phyloP scores from a whole-genome alignment of 2,329 filamentous ascomycete genomes.

The Penicillium sp. region DNA sequence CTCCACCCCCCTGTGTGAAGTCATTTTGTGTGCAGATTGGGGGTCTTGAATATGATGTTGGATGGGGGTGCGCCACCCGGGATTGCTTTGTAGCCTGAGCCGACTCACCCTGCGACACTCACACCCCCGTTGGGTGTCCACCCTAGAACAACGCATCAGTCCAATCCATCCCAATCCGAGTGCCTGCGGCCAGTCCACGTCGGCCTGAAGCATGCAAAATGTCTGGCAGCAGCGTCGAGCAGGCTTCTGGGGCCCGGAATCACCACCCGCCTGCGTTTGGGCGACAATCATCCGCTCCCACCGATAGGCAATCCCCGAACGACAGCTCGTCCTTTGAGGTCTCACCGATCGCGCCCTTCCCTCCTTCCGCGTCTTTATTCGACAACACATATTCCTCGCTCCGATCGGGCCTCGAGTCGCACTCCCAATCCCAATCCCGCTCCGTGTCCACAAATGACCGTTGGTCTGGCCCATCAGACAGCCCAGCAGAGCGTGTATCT shows the following conservation, averaged over 20 bases:
- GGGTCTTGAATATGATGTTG: conserved; percentile 37
- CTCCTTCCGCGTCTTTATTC: conserved; percentile 20
- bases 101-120: conserved; percentile 33
- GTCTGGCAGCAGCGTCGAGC: conserved; percentile 44
- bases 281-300: conserved; percentile 32
- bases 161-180: conserved; percentile 30
- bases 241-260: conserved; percentile 38
- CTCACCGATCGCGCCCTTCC: conserved; percentile 28
- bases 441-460: conserved; percentile 22
- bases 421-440: conserved; percentile 15
- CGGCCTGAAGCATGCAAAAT: conserved; percentile 41
- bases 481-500: conserved; percentile 25
- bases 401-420: conserved; percentile 19
- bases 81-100: conserved; percentile 40
- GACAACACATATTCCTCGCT: conserved; percentile 28
- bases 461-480: conserved; percentile 15
- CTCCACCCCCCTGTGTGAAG: no score
- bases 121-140: conserved; percentile 32
- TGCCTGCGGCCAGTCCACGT: conserved; percentile 32
- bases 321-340: conserved; percentile 25
- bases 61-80: conserved; percentile 37
- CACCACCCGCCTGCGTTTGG: conserved; percentile 29
- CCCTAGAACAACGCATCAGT: conserved; percentile 41
- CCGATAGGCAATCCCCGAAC: conserved; percentile 25
- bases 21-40: no score